Base-by-base conservation (phyloP, 1,139 yeast genomes). In the Candida sp. region DNA sequence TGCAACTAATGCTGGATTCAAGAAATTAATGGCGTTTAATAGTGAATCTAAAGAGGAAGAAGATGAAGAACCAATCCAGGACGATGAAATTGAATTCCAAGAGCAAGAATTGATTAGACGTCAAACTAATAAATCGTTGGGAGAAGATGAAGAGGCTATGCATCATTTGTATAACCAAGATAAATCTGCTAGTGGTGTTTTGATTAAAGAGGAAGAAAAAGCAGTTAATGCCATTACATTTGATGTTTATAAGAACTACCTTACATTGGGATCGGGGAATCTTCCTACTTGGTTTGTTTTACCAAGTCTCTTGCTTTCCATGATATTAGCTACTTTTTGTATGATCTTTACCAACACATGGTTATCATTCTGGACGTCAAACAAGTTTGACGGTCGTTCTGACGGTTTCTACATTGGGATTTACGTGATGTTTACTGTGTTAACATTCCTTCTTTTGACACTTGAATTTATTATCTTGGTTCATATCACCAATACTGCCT, bases 311-410 rank as follows among this genome's bases (percentile, higher is more conserved):
- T 11, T 47, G 2, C n/a, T 45, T 7, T 50, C 55, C 34, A 56
- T 58, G 65, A 48, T 66, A 7, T 59, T 75, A 3, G 52, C 79
- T 9, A 77, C 89, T 0, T 87, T 87, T 56, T 70, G 76, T 48
- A 75, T 72, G 42, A 62, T 87, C 35, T 86, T 87, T 58, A 74
- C 87, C 33, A 86, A 85, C 53, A 83, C 84, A 21, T 90, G 96
- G 96, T 70, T 90, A 48, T 84, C 96, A 0, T 90, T 79, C 61
- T 90, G 97, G 97, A 75, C 86, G 3, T 77, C 74, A 21, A 43
- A 70, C 42, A 82, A 77, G 58, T 88, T 84, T 55, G 45, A 56
- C 1, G 57, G 56, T 15, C 65, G 75, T 41, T 51, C 78, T 1
- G 67, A 74, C 40, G 75, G 77, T 3, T 79, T 81, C 51, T 90